phyloP scores from a whole-genome alignment of 768 basidiomycete species.

The Mycena chlorophos region DNA sequence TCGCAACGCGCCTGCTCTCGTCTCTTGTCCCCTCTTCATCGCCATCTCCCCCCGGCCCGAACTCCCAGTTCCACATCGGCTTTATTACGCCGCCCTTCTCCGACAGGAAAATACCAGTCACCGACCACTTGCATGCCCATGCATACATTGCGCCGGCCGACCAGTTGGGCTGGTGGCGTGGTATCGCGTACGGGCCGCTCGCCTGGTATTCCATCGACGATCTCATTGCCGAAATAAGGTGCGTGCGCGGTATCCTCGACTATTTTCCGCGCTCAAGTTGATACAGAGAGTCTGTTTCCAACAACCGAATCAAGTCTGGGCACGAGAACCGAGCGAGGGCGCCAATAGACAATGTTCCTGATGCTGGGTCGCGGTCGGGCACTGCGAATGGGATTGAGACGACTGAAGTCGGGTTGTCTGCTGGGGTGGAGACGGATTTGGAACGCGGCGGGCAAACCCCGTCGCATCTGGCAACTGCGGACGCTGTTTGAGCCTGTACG shows the following conservation, averaged over 20 bases:
- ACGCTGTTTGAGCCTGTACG: neutral
- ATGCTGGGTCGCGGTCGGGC: slow-evolving; percentile 67
- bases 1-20: slow-evolving; percentile 56
- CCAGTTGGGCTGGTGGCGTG: slow-evolving; percentile 71
- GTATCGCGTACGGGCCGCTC: slow-evolving; percentile 62
- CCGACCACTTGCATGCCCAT: slow-evolving; percentile 77
- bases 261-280: slow-evolving; percentile 5
- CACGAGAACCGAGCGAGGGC: slow-evolving; percentile 55
- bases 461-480: slow-evolving; percentile 27
- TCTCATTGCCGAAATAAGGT: slow-evolving; percentile 82
- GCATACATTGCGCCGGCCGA: slow-evolving; percentile 69
- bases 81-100: slow-evolving; percentile 80
- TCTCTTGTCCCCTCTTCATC: slow-evolving; percentile 44
- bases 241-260: slow-evolving; percentile 24
- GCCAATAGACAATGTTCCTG: slow-evolving; percentile 73
- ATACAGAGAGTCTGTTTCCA: slow-evolving; percentile 74
- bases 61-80: slow-evolving; percentile 58
- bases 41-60: slow-evolving; percentile 34
- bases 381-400: slow-evolving; percentile 66
- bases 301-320: slow-evolving; percentile 83
- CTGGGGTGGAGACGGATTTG: slow-evolving; percentile 41
- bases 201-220: slow-evolving; percentile 80
- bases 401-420: slow-evolving; percentile 48
- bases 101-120: slow-evolving; percentile 76
- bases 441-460: slow-evolving; percentile 42